Base-by-base conservation (phyloP, 106 monocot genomes). In the Dactylorhiza incarnata region DNA sequence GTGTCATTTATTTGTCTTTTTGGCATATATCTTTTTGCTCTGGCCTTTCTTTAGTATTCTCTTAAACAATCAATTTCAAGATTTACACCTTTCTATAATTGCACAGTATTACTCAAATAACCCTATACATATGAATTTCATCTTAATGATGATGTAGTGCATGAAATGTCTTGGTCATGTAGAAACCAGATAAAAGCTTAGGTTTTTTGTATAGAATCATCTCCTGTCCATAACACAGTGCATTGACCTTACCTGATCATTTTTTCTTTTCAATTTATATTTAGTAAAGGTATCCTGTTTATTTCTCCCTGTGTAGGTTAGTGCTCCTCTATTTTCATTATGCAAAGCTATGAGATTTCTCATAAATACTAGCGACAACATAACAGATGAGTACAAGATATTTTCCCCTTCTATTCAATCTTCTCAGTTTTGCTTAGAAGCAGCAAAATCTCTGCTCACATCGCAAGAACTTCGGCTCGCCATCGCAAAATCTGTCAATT, bases 311-410 rank as follows among this genome's bases (percentile, higher is more conserved):
- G 82, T 91, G 82, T 83, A 97, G 96, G 96, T 93, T 54, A 67
- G 65, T 80, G 69, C n/a, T 74, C 84, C 90, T 4, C 83, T 91
- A 79, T 93, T 93, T 82, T 82, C 91, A 77, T 79, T 97, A 45
- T 93, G 83, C 62, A 82, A 86, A 85, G 93, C 96, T 73, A 74
- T 90, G 55, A 93, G 87, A 82, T 58, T 87, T 71, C 83, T 89
- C 2, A 25, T 11, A 75, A 59, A 74, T 76, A 49, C 74, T 75
- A 71, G 45, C 62, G 75, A 76, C 52, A 45, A 55, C 70, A 65
- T 49, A 75, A 78, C 73, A 79, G 53, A 2, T 73, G 80, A 48
- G 68, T 59, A 52, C 61, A 55, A 81, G 20, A 63, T 79, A 37
- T 85, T 81, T 78, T 68, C 79, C 56, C 68, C 52, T 56, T 78